A percentile compares a stretch with the other conserved stretches of the same genome.
phyloP scores from a whole-genome alignment of 2,329 filamentous ascomycete genomes.

The Penicillium freii region DNA sequence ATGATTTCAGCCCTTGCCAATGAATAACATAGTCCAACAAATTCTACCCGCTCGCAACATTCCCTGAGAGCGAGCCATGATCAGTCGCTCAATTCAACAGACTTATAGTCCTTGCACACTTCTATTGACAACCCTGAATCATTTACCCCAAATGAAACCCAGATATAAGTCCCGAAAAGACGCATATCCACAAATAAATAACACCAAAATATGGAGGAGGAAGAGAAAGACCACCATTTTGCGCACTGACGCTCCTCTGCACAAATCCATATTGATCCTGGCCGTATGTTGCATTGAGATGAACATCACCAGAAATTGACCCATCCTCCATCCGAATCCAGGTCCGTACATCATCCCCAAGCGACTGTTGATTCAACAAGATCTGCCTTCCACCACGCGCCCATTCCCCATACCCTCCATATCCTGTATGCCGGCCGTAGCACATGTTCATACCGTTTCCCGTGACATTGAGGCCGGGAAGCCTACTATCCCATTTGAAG shows the following conservation, averaged over 20 bases:
- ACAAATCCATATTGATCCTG: conserved; percentile 49
- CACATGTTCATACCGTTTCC: conserved; percentile 53
- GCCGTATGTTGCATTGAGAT: conserved; percentile 61
- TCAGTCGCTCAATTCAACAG: not conserved
- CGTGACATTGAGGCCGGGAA: conserved; percentile 31
- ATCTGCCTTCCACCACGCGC: conserved; percentile 61
- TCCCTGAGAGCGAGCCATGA: too few relatives aligned
- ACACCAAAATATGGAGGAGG: not conserved
- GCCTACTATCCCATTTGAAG: conserved; percentile 40
- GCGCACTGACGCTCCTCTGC: not conserved
- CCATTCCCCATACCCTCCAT: conserved; percentile 68
- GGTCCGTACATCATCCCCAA: conserved; percentile 52
- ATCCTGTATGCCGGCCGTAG: conserved; percentile 65
- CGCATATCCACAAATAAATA: conserved; percentile 2
- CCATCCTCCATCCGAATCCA: conserved; percentile 63
- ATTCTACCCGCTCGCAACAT: not conserved
- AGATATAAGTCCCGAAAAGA: not conserved
- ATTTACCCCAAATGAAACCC: not conserved
- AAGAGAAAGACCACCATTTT: not conserved
- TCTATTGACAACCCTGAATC: not conserved
- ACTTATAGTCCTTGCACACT: not conserved
- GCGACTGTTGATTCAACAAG: conserved; percentile 45
- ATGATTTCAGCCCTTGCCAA: too few relatives aligned
- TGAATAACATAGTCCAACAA: not conserved
- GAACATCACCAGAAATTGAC: conserved; percentile 51